Base-by-base conservation (phyloP, 2,329 filamentous ascomycete genomes). In the Massarina eburnea region DNA sequence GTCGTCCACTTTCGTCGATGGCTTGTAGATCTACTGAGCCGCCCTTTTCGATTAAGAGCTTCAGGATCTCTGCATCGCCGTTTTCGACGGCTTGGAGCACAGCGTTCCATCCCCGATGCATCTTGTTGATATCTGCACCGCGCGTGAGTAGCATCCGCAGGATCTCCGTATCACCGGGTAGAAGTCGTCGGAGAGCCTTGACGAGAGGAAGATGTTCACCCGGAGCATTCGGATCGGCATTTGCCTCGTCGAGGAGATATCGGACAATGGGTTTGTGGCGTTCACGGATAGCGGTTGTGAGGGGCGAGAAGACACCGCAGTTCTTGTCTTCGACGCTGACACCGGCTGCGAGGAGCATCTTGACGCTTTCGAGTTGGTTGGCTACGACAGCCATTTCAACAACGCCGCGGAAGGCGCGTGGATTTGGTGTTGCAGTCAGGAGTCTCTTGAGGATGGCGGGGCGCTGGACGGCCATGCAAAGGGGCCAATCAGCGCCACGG, bases 131-230 rank as follows among this genome's bases (percentile, higher is more conserved):
- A 57, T 88, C 82, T 1, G 82, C 85, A 8, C 85, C 84, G 48
- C 79, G 76, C 9, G 76, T 77, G 7, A 88, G 74, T 5, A 88
- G 73, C 69, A 84, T 73, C 63, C 84, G 78, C 24, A 88, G 75
- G 43, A 85, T 80, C 32, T 81, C 78, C 0, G 79, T 77, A 54
- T 86, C 79, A 52, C 85, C 78, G 8, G 75, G 74, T 43, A 78
- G 73, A 56, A 79, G 79, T 18, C 82, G 74, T 3, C 84, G 78
- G 35, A 88, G 75, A 2, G 85, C 82, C 67, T 88, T 88, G 64
- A 88, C 83, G 42, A 88, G 78, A 7, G 85, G 85, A 9, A 88
- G 70, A 65, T 88, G 85, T 72, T 88, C 85, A 17, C 85, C 85
- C 0, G 85, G 84, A 0, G 80, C 74, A 61, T 87, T 87, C 35